Evolutionary conservation across 371 early-diverging fungal genomes (phyloP), one percentile per base, ranked within the genome.

Genomic region (Zychaea mexicana): DNA sequence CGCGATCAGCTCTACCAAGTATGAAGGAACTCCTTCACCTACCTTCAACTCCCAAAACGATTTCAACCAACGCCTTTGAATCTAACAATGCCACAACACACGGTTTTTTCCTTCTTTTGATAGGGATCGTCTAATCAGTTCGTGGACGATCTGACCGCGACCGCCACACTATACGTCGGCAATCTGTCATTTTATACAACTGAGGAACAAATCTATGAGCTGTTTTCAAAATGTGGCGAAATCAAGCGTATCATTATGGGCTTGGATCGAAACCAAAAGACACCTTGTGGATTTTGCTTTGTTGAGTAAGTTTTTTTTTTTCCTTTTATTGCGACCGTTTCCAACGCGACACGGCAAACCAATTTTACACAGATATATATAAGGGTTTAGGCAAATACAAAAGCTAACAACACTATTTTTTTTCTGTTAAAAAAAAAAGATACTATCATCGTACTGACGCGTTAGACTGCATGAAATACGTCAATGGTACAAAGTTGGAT

Each of bases 171-270:
- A 27, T 99, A 99, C 70, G 92, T 98, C 30, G 99, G 99, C 62
- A 99, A 99, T 81, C 82, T 99, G 32, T 94, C 96, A 9, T 98
- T 98, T 72, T 98, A 89, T 79, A 99, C 98, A 6, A 95, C 97
- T 3, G 99, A 99, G 81, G 99, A 98, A 84, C 99, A 99, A 78
- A 89, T 99, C 27, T 92, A 96, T 75, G 96, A 96, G 66, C 79
- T 99, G 8, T 99, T 99, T 79, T 90, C 95, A 13, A 96, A 95
- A 80, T 88, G 90, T 69, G 99, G 99, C 32, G 96, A 96, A 66
- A 93, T 99, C 64, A 97, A 97, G 72, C 90, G 98, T 69, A 96
- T 98, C 59, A 97, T 98, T 70, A 98, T 99, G 98, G 99, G 99
- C 0, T 86, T 99, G 13, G 97, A 98, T 77, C 85, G 94, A 22